Evolutionary conservation across 129 eudicot genomes (phyloP).

Genomic region (Deinandra increscens): DNA sequence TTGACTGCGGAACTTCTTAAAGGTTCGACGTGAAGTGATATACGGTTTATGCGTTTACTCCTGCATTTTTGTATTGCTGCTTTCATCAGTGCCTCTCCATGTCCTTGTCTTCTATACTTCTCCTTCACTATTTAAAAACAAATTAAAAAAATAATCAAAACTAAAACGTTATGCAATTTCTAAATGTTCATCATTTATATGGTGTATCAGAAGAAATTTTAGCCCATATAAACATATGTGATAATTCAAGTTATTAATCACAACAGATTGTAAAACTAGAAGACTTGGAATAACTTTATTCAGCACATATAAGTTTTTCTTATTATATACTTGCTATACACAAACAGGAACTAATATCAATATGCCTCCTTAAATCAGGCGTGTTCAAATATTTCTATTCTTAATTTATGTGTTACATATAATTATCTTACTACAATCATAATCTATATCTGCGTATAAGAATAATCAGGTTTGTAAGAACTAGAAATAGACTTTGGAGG

Average conservation of each 20-base stretch:
- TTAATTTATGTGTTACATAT: not conserved
- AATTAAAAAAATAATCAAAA: conserved; percentile 14
- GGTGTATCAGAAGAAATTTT: not conserved
- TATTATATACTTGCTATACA: not conserved
- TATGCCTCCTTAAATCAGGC: not conserved
- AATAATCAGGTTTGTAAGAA: not conserved
- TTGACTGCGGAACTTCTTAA: conserved; percentile 68
- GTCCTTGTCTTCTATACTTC: conserved; percentile 67
- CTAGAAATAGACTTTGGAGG: not conserved
- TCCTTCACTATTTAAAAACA: conserved; percentile 59
- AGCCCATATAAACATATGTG: not conserved
- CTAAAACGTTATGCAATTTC: not conserved
- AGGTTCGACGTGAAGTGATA: conserved; percentile 95
- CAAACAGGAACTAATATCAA: not conserved
- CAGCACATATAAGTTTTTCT: too few relatives aligned
- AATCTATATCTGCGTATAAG: not conserved
- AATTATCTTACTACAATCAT: not conserved
- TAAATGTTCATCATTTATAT: not conserved
- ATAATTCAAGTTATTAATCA: not conserved
- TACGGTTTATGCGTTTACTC: conserved; percentile 56
- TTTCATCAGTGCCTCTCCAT: conserved; percentile 73
- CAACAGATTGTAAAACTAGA: too few relatives aligned
- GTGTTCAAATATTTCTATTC: not conserved
- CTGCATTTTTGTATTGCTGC: conserved; percentile 85
- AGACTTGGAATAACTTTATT: not conserved